Conservation (phyloP, 1,284 basidiomycete species). For the Rhodofomes roseus region DNA sequence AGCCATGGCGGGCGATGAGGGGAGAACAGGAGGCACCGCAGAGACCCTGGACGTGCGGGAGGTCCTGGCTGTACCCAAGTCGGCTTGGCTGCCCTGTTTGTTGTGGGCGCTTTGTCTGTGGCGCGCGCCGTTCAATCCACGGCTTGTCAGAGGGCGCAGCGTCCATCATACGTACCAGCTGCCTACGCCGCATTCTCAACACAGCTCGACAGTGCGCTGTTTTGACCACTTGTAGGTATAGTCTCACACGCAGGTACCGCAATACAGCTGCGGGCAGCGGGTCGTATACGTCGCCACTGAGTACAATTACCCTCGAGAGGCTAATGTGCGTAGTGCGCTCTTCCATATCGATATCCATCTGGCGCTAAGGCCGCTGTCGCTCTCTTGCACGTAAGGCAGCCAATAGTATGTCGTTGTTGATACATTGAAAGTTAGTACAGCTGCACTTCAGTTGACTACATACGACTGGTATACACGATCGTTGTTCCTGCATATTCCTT, state of each 20-base stretch:
- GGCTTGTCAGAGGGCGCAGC: too few relatives aligned
- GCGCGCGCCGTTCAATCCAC: neutral
- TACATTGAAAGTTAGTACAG: neutral
- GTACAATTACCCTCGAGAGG: too few relatives aligned
- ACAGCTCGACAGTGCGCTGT: too few relatives aligned
- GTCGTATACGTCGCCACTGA: too few relatives aligned
- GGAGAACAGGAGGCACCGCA: neutral
- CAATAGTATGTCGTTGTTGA: neutral
- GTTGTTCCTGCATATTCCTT: neutral
- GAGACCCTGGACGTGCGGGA: neutral
- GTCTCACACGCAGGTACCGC: too few relatives aligned
- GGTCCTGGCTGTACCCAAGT: neutral
- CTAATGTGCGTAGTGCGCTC: too few relatives aligned
- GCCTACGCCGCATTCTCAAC: too few relatives aligned
- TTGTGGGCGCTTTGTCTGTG: conserved; percentile 1
- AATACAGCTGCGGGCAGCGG: too few relatives aligned
- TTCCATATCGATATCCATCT: too few relatives aligned
- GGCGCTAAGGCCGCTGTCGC: neutral
- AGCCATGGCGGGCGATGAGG: neutral
- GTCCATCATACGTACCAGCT: too few relatives aligned
- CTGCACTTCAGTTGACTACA: neutral
- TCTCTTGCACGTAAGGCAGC: too few relatives aligned
- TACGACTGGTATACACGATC: neutral
- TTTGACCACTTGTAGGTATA: too few relatives aligned
- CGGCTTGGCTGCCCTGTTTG: neutral